phyloP scores from a whole-genome alignment of 345 rosid species.

The Sisymbrium altissimum region DNA sequence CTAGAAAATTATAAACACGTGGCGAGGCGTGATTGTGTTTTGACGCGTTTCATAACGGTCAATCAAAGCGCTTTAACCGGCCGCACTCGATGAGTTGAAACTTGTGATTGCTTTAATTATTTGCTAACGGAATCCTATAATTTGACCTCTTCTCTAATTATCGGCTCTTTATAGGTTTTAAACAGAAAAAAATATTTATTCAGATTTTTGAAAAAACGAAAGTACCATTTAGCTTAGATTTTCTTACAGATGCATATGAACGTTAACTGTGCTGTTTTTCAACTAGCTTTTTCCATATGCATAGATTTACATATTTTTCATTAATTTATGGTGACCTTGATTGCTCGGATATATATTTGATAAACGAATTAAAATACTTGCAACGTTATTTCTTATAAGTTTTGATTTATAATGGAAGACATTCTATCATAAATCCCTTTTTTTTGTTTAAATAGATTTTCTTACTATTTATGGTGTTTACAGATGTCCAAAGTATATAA shows the following conservation, averaged over 20 bases:
- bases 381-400: no score
- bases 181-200: background rate
- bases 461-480: no score
- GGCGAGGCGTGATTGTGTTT: background rate
- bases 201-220: background rate
- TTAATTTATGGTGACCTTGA: no score
- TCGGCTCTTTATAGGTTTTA: background rate
- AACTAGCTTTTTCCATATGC: no score
- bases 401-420: no score
- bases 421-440: no score
- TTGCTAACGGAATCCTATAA: conserved; percentile 13
- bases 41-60: conserved; percentile 38
- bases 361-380: no score
- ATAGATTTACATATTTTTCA: no score
- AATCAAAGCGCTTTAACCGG: conserved; percentile 30
- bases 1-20: conserved; percentile 3
- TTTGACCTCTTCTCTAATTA: background rate
- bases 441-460: no score
- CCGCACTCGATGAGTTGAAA: conserved; percentile 30
- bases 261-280: no score
- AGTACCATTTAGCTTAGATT: background rate
- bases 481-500: no score
- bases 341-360: no score
- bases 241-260: background rate
- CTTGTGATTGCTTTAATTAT: conserved; percentile 9